Evolutionary conservation across 116 monocot genomes (phyloP), one percentile per base, ranked within the genome.

Genomic region (Cymodocea nodosa): DNA sequence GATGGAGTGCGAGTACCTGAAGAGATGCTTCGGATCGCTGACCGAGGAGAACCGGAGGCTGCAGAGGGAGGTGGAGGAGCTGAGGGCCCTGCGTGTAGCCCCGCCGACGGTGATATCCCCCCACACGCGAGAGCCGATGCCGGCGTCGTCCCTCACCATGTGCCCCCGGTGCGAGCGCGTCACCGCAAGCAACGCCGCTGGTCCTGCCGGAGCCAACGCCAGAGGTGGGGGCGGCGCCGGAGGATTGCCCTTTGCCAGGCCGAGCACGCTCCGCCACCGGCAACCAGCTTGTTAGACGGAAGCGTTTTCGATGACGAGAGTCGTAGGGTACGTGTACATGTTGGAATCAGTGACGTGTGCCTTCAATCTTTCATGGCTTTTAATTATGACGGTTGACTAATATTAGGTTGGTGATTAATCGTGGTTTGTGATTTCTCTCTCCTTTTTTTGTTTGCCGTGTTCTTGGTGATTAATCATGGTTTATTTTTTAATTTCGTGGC

Each of bases 1-100:
- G 76, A 73, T 86, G 82, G 86, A 86, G 59, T 86, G 82, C 39
- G 86, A 82, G 72, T 80, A 79, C 68, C 68, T 86, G 66, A 74
- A 77, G 52, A 35, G 82, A 52, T 86, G 82, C 62, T 86, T 77
- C 63, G 79, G 82, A 4, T 77, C 82, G n/a, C 69, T 86, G 23
- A 79, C 86, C 37, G 82, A 86, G 69, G 86, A 86, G 77, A 86
- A 86, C 72, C 40, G 77, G 55, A 70, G 82, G 53, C 69, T 86
- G 37, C 86, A 79, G 62, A 62, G 79, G 9, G 86, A 86, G 58
- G 86, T 86, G 15, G 79, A 86, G 74, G 77, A 86, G 71, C 82
- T 86, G 19, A 66, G 86, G 51, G 76, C 86, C 15, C 56, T 82
- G 2, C 66, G 79, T 6, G 71, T 86, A 52, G 82, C 85, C 11